A percentile compares a stretch with the other conserved stretches of the same genome.
Evolutionary conservation across 495 filamentous ascomycete species (phyloP).

Genomic region (Penicillium goetzii): DNA sequence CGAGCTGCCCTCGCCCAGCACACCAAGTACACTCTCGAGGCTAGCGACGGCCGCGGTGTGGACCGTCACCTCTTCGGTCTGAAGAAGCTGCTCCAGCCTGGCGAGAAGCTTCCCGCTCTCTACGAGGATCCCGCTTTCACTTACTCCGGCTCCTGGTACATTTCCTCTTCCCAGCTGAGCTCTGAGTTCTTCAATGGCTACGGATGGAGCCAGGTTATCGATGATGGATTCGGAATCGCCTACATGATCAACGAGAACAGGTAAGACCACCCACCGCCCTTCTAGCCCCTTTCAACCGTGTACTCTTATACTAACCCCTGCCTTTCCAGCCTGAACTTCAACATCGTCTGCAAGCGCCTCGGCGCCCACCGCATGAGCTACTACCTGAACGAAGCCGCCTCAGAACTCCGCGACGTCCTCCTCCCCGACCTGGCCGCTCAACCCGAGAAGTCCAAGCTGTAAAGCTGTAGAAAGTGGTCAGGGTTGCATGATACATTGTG

Average conservation of each 20-base stretch:
- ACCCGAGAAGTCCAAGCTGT: constrained; percentile 84
- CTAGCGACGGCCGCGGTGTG: constrained; percentile 88
- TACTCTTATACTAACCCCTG: constrained; percentile 24
- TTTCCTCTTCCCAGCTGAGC: constrained; percentile 87
- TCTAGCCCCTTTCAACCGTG: not conserved
- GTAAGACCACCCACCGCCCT: constrained; percentile 31
- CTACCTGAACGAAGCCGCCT: constrained; percentile 90
- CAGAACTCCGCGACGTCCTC: constrained; percentile 86
- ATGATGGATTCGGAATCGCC: constrained; percentile 94
- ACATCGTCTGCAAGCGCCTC: constrained; percentile 92
- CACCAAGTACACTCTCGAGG: constrained; percentile 85
- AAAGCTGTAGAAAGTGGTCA: constrained; percentile 19
- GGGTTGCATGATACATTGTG: constrained; percentile 12
- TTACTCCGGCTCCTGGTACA: constrained; percentile 88
- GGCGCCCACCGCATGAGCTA: constrained; percentile 92
- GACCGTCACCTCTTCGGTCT: constrained; percentile 96
- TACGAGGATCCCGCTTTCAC: constrained; percentile 84
- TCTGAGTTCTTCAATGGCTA: constrained; percentile 99
- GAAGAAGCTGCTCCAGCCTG: constrained; percentile 84
- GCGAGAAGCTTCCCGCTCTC: constrained; percentile 78
- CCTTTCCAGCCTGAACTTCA: constrained; percentile 82
- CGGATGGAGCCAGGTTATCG: constrained; percentile 98
- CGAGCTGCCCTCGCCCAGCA: constrained; percentile 80
- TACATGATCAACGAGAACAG: constrained; percentile 99
- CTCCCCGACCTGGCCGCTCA: constrained; percentile 78